Base-by-base conservation (phyloP, 129 eudicot genomes). In the Scalesia atractyloides region DNA sequence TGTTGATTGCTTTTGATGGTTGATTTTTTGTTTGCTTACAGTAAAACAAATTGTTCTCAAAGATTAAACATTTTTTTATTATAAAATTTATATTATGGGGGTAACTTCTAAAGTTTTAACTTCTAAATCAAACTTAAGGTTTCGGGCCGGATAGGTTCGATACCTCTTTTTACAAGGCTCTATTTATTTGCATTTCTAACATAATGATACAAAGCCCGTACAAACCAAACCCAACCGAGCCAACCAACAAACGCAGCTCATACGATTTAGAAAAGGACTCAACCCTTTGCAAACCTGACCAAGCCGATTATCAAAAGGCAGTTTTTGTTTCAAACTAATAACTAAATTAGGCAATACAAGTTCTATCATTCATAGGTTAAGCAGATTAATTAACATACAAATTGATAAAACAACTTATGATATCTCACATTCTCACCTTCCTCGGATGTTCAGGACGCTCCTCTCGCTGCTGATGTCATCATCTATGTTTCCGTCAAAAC, bases 391-490 rank as follows among this genome's bases (percentile, higher is more conserved):
- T 70, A 70, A 52, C 82, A 70, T 64, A 64, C 73, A 78, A 30
- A 64, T 78, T 13, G 57, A 63, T 66, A 68, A 14, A 68, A 68
- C 44, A 76, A 43, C 46, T 76, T 30, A 68, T 37, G 26, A 30
- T 58, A 52, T 62, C 62, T 41, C 69, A 68, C 22, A 69, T 56
- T 9, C 63, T 89, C 87, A 86, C 88, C 97, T 82, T 53, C 89
- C 95, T 8, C 79, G 88, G 22, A 84, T 69, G 67, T 76, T 82
- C 51, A 17, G 3, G 44, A 57, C 64, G 33, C 85, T 76, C 74
- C 76, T 78, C 10, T 82, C 83, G 34, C 92, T 84, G 84, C 77
- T 81, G 56, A 80, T 75, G 67, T 82, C 97, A 73, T 88, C 96
- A 18, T 91, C 97, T 18, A 86, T 39, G 58, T 70, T 83, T 49